Conservation (phyloP, 1,284 basidiomycete genomes). For the Microbotryum silenes-acaulis region DNA sequence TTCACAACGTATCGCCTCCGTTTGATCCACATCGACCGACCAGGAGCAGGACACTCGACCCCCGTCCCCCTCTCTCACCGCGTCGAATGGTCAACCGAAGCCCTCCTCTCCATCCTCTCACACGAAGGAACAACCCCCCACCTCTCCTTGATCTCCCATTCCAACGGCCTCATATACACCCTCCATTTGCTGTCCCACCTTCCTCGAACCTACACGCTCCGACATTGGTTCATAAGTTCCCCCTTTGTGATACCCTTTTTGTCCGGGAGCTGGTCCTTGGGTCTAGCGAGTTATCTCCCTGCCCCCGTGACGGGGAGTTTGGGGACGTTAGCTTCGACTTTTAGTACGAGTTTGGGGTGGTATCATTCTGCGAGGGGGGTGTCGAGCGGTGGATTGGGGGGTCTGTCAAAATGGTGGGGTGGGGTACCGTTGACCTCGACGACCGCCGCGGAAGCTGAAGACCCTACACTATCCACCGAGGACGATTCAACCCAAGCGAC, state of each 20-base stretch:
- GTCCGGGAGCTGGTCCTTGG: constrained; percentile 3
- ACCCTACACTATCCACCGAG: not conserved
- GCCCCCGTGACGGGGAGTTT: not conserved
- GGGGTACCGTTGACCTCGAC: not conserved
- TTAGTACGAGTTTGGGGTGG: not conserved
- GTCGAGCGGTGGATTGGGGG: not conserved
- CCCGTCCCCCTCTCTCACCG: not conserved
- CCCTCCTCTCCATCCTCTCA: constrained; percentile 10
- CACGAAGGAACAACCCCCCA: constrained; percentile 1
- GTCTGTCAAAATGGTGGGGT: not conserved
- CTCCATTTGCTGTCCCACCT: constrained; percentile 15
- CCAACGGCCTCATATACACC: constrained; percentile 8
- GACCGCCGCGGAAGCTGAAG: not conserved
- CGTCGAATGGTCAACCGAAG: not conserved
- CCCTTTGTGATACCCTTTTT: constrained; percentile 14
- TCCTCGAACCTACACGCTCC: not conserved
- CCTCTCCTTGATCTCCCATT: not conserved
- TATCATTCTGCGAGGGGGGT: not conserved
- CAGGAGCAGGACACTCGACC: constrained; percentile 3
- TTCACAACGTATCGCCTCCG: not conserved
- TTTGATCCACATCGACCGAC: constrained; percentile 20
- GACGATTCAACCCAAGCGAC: constrained; percentile 2
- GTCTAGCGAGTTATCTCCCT: constrained; percentile 14
- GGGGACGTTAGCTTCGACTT: constrained; percentile 1
- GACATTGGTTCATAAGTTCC: constrained; percentile 9